A percentile compares a stretch with the other conserved stretches of the same genome.
phyloP scores from a whole-genome alignment of 73 alveolate species.

The Stentor coeruleus region DNA sequence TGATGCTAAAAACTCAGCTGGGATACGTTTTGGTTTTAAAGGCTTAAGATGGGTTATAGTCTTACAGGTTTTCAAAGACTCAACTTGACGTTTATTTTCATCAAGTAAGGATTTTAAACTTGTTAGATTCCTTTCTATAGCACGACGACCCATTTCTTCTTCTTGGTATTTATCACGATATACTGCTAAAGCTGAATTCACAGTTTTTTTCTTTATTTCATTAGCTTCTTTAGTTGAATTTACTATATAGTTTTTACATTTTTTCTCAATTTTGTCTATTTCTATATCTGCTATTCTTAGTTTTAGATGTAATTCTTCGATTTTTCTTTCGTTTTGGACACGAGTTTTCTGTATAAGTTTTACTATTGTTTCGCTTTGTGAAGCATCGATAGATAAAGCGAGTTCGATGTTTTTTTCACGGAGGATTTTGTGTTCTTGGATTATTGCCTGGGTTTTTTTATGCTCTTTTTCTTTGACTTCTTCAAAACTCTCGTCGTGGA shows the following conservation, averaged over 20 bases:
- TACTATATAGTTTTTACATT: background rate
- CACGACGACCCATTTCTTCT: too few relatives aligned
- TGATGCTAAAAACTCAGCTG: background rate
- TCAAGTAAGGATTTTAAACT: too few relatives aligned
- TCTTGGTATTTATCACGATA: too few relatives aligned
- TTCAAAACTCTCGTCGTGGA: background rate
- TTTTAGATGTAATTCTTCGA: background rate
- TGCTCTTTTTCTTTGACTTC: background rate
- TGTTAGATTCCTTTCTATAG: too few relatives aligned
- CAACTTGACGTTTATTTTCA: too few relatives aligned
- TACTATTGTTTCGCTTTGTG: background rate
- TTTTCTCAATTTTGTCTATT: background rate
- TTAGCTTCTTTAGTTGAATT: too few relatives aligned
- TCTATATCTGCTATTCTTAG: background rate
- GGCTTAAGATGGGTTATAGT: too few relatives aligned
- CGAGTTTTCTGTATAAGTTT: background rate
- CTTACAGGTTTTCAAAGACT: too few relatives aligned
- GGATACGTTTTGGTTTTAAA: background rate
- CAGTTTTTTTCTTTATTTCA: too few relatives aligned
- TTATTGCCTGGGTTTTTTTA: background rate
- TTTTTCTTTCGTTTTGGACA: background rate
- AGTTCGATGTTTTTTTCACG: background rate
- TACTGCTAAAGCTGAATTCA: too few relatives aligned
- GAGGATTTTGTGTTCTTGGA: background rate
- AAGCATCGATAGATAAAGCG: background rate